Evolutionary conservation across 1,284 basidiomycete species (phyloP), one percentile per base, ranked within the genome.

Genomic region (Trichosporon inkin): DNA sequence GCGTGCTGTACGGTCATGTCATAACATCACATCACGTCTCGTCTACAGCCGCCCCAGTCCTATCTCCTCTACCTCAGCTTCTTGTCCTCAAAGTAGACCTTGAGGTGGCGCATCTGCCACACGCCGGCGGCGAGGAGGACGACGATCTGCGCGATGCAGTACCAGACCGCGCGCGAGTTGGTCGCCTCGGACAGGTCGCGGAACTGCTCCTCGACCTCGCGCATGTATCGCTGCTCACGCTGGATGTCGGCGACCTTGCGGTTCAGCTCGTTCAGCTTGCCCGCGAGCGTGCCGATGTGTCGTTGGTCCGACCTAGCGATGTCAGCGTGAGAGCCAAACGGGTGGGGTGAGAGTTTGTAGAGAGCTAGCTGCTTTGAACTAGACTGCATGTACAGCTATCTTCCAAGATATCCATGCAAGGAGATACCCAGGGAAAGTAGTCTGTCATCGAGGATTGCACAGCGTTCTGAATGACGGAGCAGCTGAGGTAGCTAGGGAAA

Each of bases 171-270:
- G 63, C 88, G 82, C 28, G 87, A 79, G 78, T 99, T 99, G 35
- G 91, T 94, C 32, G 80, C 73, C 79, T 99, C 96, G 68, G 89
- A 92, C 62, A 97, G 78, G 77, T 95, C 82, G 41, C 96, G 83
- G 76, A 91, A 99, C 66, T 88, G 86, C n/a, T 88, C 84, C 79
- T 99, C 96, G 61, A 92, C 82, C 77, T 99, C 95, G 47, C 96
- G 84, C 81, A 99, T 94, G 75, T 96, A 99, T 76, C 96, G 92
- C 80, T 99, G 96, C 79, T 99, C 96, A 44, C 92, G 83, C 58
- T 92, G 83, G 66, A 99, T 89, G 72, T 97, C 93, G 73, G 90
- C 88, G 56, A 99, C 82, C 77, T 93, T 94, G 67, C 86, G 84
- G 79, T 98, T 99, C 59, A 99, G 82, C 67, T 98, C 94, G 34